Conservation (phyloP, 2,329 filamentous ascomycete genomes). For the Penicillium occitanis region DNA sequence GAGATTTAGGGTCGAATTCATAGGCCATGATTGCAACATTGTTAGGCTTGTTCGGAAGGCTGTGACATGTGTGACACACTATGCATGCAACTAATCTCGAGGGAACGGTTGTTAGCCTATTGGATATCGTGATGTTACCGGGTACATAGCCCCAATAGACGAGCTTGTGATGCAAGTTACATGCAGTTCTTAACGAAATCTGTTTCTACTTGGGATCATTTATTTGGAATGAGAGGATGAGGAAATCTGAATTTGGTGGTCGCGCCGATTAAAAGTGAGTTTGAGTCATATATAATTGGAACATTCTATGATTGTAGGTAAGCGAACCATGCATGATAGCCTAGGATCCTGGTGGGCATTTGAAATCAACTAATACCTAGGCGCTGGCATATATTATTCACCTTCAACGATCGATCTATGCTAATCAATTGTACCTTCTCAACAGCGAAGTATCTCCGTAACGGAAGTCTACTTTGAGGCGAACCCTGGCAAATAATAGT, state of each 20-base stretch:
- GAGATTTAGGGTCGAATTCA: neutral
- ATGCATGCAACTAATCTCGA: neutral
- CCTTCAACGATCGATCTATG: neutral
- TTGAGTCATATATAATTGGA: neutral
- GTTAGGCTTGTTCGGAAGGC: neutral
- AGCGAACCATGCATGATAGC: neutral
- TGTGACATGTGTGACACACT: neutral
- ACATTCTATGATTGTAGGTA: neutral
- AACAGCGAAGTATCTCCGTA: neutral
- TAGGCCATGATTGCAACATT: neutral
- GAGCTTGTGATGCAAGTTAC: neutral
- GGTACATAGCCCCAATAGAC: neutral
- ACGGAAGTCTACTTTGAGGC: neutral
- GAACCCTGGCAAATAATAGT: neutral
- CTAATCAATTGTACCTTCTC: neutral
- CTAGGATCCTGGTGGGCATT: neutral
- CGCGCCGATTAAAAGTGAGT: neutral
- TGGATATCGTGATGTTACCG: neutral
- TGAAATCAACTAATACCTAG: too few relatives aligned
- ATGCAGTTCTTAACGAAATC: neutral
- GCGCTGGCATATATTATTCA: neutral
- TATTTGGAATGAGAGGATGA: neutral
- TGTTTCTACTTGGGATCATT: neutral
- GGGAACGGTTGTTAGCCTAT: neutral
- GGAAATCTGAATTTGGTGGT: neutral